Evolutionary conservation across 2,329 filamentous ascomycete genomes (phyloP).

Genomic region (Colletotrichum sansevieriae): DNA sequence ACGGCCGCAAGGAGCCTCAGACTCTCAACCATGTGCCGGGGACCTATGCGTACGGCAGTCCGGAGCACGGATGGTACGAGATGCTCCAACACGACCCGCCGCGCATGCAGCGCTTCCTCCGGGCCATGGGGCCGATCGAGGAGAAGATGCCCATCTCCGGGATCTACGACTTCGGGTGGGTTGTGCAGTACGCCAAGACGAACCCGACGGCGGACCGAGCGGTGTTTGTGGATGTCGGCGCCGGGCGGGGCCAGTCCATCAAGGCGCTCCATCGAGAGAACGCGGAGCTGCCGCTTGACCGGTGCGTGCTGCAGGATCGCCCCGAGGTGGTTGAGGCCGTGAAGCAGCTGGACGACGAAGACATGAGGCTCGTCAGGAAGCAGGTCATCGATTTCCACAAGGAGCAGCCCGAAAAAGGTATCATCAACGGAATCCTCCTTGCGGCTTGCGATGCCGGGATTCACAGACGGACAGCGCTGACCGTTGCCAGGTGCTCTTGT

Average conservation of each 20-base stretch:
- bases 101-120: conserved; percentile 47
- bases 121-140: conserved; percentile 48
- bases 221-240: conserved; percentile 52
- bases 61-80: conserved; percentile 51
- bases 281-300: conserved; percentile 44
- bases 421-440: not conserved
- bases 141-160: conserved; percentile 46
- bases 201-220: conserved; percentile 32
- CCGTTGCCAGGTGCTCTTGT: conserved; percentile 49
- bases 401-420: conserved; percentile 43
- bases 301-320: conserved; percentile 51
- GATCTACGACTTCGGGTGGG: conserved; percentile 51
- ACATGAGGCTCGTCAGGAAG: conserved; percentile 39
- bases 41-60: conserved; percentile 48
- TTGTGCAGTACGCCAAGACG: conserved; percentile 32
- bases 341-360: conserved; percentile 38
- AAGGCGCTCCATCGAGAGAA: conserved; percentile 46
- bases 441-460: not conserved
- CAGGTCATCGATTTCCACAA: conserved; percentile 49
- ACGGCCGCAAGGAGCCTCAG: conserved; percentile 50
- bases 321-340: conserved; percentile 48
- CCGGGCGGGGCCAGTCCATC: conserved; percentile 48
- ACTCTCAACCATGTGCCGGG: conserved; percentile 46
- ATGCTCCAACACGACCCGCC: conserved; percentile 47
- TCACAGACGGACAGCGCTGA: not conserved